Conservation (phyloP, 768 basidiomycete genomes). For the Tricholoma matsutake region DNA sequence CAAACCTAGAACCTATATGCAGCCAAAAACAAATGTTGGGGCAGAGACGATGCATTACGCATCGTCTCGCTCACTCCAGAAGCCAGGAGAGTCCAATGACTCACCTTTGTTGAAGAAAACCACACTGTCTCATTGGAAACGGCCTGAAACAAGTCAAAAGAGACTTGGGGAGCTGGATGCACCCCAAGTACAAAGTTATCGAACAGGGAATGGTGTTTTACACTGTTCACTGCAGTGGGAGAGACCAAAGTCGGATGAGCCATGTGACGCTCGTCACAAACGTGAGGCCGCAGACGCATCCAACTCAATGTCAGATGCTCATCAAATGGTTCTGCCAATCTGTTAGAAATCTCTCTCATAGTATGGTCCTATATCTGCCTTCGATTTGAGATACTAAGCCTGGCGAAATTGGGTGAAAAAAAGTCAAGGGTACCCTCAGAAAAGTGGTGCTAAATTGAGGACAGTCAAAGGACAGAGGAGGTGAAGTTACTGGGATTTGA, state of each 20-base stretch:
- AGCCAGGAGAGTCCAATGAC: slow-evolving; percentile 1
- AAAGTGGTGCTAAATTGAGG: background rate
- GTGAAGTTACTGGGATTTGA: too few species aligned
- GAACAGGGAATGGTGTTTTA: too few species aligned
- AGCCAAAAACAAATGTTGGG: background rate
- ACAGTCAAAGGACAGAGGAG: too few species aligned
- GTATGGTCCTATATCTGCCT: too few species aligned
- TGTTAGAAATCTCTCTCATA: too few species aligned
- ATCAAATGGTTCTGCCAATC: too few species aligned
- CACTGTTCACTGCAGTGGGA: too few species aligned
- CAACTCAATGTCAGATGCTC: background rate
- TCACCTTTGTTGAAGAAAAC: background rate
- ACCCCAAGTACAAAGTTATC: background rate
- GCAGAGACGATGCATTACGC: background rate
- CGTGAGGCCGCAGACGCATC: background rate
- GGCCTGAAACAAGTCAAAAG: background rate
- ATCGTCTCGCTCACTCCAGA: background rate
- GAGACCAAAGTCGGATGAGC: background rate
- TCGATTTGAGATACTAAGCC: too few species aligned
- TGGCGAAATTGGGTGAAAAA: background rate
- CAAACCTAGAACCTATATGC: background rate
- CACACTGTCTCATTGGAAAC: background rate
- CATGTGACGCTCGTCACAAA: background rate
- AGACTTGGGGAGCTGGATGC: slow-evolving; percentile 1
- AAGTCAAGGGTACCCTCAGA: background rate